Percentiles rank a stretch among this genome's conserved stretches.
Evolutionary conservation across 768 basidiomycete species (phyloP).

Genomic region (Hemileccinum impolitum): DNA sequence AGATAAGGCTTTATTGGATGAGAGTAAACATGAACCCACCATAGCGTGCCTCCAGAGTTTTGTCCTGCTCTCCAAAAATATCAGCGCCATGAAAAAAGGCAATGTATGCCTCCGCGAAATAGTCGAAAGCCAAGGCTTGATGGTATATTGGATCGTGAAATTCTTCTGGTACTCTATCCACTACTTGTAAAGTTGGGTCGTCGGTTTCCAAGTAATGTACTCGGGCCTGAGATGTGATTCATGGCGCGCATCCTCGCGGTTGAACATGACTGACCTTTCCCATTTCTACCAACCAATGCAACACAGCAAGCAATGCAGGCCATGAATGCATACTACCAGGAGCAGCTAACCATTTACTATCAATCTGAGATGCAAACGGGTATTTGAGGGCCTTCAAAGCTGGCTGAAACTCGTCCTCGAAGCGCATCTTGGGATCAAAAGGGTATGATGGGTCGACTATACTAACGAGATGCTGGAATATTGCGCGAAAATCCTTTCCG

Average conservation of each 20-base stretch:
- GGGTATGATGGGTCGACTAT: slow-evolving; percentile 69
- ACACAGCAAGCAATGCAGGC: slow-evolving; percentile 81
- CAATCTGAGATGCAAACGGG: slow-evolving; percentile 74
- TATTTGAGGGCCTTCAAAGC: slow-evolving; percentile 76
- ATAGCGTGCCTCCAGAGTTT: slow-evolving; percentile 71
- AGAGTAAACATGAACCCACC: slow-evolving; percentile 40
- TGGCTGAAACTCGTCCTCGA: slow-evolving; percentile 82
- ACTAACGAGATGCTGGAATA: slow-evolving; percentile 76
- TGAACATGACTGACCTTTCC: slow-evolving; percentile 59
- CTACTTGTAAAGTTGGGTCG: slow-evolving; percentile 65
- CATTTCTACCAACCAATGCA: slow-evolving; percentile 90
- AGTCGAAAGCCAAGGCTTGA: slow-evolving; percentile 73
- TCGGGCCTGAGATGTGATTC: slow-evolving; percentile 24
- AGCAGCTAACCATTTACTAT: slow-evolving; percentile 83
- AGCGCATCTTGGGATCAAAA: slow-evolving; percentile 49
- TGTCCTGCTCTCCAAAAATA: slow-evolving; percentile 66
- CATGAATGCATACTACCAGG: slow-evolving; percentile 91
- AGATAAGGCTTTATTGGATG: not conserved
- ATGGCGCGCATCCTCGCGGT: not conserved
- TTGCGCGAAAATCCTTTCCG: slow-evolving; percentile 79
- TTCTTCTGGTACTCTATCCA: slow-evolving; percentile 62
- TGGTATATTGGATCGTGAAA: slow-evolving; percentile 75
- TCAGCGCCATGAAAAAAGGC: slow-evolving; percentile 67
- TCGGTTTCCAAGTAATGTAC: slow-evolving; percentile 54
- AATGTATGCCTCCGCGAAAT: slow-evolving; percentile 63